Base-by-base conservation (phyloP, 345 rosid genomes). In the Hevea brasiliensis region DNA sequence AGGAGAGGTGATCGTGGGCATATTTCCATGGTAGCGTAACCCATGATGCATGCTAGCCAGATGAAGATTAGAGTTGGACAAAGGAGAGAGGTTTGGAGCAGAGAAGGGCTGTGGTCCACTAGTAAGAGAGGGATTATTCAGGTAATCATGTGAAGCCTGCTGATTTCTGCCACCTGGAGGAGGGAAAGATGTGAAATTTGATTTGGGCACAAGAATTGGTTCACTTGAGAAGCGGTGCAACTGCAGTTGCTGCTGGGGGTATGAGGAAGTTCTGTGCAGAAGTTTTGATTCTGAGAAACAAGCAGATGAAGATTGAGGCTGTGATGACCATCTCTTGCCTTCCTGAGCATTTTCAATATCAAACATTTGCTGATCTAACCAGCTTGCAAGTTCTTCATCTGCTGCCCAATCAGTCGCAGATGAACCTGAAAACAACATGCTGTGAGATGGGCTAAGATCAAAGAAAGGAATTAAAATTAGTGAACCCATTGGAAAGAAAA, bases 351-450 rank as follows among this genome's bases (percentile, higher is more conserved):
- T 85, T 81, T 89, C 99, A 3, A 51, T 24, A 64, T 88, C 91
- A 66, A 82, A 50, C 68, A 86, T 76, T 51, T 89, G 83, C 74
- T 85, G 94, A 56, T 95, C 99, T 37, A 89, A 70, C 96, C 97
- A 91, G 73, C 79, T 79, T 55, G 83, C 64, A 72, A 84, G 86
- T 59, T 93, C 98, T 53, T 85, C 94, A 65, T 91, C 98, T 74
- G 90, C 94, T 29, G 92, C 83, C 98, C 97, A 88, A 12, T 94
- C 98, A 56, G 98, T 79, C 61, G 89, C 89, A 62, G 99, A 77
- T 62, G 99, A 95, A 83, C 99, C 99, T 95, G 85, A 55, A 85
- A 69, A 82, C 21, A 53, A 71, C n/a, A 60, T 35, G 60, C 8
- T 23, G 18, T 61, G 62, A 68, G 62, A 35, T 61, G 26, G 20